Conservation (phyloP, 306 rosid genomes). For the Inga leiocalycina region DNA sequence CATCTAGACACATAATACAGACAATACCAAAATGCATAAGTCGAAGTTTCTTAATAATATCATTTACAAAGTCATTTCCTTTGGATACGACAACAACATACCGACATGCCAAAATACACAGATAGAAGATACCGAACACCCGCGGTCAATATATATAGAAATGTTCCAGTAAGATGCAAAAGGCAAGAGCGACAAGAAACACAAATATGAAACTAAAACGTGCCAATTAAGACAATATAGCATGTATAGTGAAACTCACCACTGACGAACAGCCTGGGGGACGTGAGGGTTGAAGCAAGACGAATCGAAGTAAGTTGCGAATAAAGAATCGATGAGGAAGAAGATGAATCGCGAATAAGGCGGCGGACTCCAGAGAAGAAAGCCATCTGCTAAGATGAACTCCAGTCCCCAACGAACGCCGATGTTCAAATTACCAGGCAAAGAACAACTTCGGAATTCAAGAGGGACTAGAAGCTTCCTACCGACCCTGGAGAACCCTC, state of each 20-base stretch:
- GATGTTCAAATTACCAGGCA: background rate
- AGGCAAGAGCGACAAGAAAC: background rate
- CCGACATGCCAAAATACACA: background rate
- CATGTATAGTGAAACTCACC: slow-evolving; percentile 24
- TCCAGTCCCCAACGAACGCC: background rate
- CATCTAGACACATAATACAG: background rate
- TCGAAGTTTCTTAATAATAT: background rate
- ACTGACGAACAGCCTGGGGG: slow-evolving; percentile 65
- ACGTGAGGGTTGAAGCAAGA: slow-evolving; percentile 58
- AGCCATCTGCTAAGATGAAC: slow-evolving; percentile 41
- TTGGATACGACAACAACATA: background rate
- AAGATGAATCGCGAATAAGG: slow-evolving; percentile 38
- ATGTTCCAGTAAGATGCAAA: background rate
- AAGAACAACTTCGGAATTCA: background rate
- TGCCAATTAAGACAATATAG: background rate
- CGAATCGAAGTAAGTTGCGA: slow-evolving; percentile 44
- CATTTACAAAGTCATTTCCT: background rate
- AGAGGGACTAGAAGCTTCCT: slow-evolving; percentile 4
- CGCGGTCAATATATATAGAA: background rate
- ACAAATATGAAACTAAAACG: background rate
- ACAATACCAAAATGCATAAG: background rate
- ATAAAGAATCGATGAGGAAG: slow-evolving; percentile 41
- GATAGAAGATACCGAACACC: background rate
- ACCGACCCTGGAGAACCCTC: slow-evolving; percentile 30
- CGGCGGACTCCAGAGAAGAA: slow-evolving; percentile 46